These are phyloP conservation scores for Myriangium duriaei DNA, from an alignment of 2,329 filamentous ascomycete genomes.

Conservation along the genomic window DNA sequence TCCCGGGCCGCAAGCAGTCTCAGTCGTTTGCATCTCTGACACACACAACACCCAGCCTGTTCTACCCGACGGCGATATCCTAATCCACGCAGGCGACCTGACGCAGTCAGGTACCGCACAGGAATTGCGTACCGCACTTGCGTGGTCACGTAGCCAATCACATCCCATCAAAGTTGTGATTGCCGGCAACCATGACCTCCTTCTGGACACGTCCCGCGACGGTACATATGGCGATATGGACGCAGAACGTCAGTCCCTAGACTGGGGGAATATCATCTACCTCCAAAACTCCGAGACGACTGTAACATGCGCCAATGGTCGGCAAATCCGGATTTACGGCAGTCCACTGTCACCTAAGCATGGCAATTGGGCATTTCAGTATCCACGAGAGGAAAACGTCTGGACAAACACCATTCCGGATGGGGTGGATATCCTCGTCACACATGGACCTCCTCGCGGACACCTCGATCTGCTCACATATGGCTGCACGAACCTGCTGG, in stretches of 20 bases:
- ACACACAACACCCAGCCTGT: conserved; percentile 18
- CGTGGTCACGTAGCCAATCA: conserved; percentile 14
- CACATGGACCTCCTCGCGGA: conserved; percentile 26
- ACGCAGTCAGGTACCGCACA: conserved; percentile 13
- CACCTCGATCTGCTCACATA: conserved; percentile 26
- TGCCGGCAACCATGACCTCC: conserved; percentile 17
- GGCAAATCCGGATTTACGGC: conserved; percentile 60
- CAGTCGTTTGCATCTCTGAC: conserved; percentile 14
- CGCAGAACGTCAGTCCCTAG: conserved; percentile 15
- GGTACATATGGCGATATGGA: neutral
- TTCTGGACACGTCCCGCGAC: conserved; percentile 15
- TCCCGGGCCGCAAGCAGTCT: too few species aligned
- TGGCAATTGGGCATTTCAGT: conserved; percentile 42
- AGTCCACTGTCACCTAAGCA: conserved; percentile 53
- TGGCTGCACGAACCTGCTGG: conserved; percentile 22
- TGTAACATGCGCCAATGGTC: conserved; percentile 41
- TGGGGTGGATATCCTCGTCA: conserved; percentile 27
- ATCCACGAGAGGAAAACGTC: conserved; percentile 20
- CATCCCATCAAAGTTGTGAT: conserved; percentile 16
- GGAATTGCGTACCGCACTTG: conserved; percentile 14
- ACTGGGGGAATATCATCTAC: conserved; percentile 26
- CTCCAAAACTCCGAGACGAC: conserved; percentile 20
- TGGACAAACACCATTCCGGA: conserved; percentile 13
- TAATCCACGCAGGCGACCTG: conserved; percentile 17
- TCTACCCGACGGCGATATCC: conserved; percentile 15